phyloP scores from a whole-genome alignment of 176 grass and related monocot genomes.

The Carex cristatella region DNA sequence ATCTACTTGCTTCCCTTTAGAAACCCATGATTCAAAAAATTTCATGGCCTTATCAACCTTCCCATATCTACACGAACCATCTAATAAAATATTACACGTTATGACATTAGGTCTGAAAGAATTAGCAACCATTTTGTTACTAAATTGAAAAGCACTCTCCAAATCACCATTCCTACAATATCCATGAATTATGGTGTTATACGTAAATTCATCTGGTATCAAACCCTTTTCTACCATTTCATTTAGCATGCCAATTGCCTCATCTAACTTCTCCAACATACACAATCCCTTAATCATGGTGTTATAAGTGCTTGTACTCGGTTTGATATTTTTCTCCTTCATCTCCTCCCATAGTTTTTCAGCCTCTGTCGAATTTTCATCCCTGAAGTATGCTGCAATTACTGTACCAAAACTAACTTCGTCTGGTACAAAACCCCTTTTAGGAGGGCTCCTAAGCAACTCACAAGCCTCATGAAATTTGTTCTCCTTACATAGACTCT shows the following conservation, averaged over 20 bases:
- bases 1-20: conserved; percentile 88
- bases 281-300: conserved; percentile 76
- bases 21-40: conserved; percentile 72
- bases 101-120: conserved; percentile 80
- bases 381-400: conserved; percentile 71
- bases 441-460: conserved; percentile 50
- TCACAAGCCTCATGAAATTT: conserved; percentile 62
- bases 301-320: conserved; percentile 63
- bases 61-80: conserved; percentile 59
- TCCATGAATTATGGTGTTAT: conserved; percentile 87
- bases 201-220: conserved; percentile 71
- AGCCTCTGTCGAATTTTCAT: conserved; percentile 55
- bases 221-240: conserved; percentile 63
- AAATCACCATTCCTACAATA: conserved; percentile 85
- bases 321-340: conserved; percentile 63
- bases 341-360: conserved; percentile 77
- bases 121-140: conserved; percentile 93
- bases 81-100: conserved; percentile 89
- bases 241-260: conserved; percentile 67
- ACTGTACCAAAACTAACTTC: conserved; percentile 86
- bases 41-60: conserved; percentile 81
- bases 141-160: conserved; percentile 90
- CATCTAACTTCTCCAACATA: conserved; percentile 39
- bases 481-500: conserved; percentile 78
- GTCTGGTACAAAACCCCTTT: conserved; percentile 64